Base-by-base conservation (phyloP, 257 asterid species). In the Nicotiana obtusifolia region DNA sequence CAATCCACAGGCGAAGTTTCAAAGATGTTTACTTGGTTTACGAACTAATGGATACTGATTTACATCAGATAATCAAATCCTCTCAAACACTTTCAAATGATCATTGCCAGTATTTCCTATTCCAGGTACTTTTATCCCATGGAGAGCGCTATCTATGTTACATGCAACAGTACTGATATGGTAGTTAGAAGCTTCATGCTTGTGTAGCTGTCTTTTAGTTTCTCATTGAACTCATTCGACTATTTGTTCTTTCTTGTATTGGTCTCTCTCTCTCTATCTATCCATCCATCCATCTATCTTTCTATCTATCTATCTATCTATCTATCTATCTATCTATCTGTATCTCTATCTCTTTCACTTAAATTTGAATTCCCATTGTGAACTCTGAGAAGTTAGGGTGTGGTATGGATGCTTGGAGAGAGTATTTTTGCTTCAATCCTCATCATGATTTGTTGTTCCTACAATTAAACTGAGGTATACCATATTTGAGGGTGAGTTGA, bases 1-100 rank as follows among this genome's bases (percentile, higher is more conserved):
- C 94, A 28, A 80, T 83, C 77, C 86, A 84, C 20, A 87, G 83
- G 87, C 88, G 86, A 75, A 88, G 88, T 69, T 91, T 91, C 83
- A 91, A 89, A 77, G 91, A 91, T 24, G 90, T 91, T 8, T 91
- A 91, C 85, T 71, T 91, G 83, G 94, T 91, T 44, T 91, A 91
- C 52, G 94, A 91, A 87, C 91, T 91, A 60, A 91, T 90, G 92
- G 94, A 89, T 82, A 87, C 92, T 5, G 94, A 90, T 84, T 82
- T 90, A 71, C 92, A 90, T 84, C 94, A 89, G 87, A 89, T 89
- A 14, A 85, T 91, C 66, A 91, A 88, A 86, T 91, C 94, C 53
- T 87, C 93, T 82, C 94, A 91, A 86, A 76, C 91, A 24, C 93
- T 91, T 60, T 62, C 91, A 0, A 88, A 86, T 76, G 93, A 91